Evolutionary conservation across 768 basidiomycete genomes (phyloP).

Genomic region (Nidula microcarpa): DNA sequence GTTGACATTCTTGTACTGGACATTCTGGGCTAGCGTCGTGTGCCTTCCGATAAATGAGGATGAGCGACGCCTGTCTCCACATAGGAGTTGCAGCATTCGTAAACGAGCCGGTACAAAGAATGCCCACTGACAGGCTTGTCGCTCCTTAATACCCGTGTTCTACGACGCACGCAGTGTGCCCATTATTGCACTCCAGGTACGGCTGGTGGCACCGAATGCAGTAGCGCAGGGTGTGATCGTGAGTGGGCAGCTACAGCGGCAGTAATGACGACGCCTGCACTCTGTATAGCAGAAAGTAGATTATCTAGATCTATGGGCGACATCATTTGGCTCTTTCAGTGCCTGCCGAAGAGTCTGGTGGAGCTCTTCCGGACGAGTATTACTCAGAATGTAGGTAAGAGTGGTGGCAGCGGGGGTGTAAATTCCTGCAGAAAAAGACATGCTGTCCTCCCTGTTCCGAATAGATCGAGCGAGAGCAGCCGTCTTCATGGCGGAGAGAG

Average conservation of each 20-base stretch:
- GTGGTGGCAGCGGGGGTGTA: constrained; percentile 8
- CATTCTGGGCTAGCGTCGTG: constrained; percentile 7
- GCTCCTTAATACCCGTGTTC: not conserved
- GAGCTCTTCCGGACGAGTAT: constrained; percentile 11
- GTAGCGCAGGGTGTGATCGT: constrained; percentile 9
- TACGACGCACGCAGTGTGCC: constrained; percentile 1
- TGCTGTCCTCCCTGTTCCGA: not conserved
- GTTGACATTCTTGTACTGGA: constrained; percentile 5
- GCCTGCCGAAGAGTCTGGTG: constrained; percentile 2
- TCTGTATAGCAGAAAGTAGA: constrained; percentile 9
- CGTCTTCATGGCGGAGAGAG: not conserved
- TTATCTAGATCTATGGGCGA: constrained; percentile 8
- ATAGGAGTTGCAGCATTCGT: not conserved
- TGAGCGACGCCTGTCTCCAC: not conserved
- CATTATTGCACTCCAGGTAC: constrained; percentile 18
- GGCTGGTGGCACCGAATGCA: constrained; percentile 15
- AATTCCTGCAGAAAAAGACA: constrained; percentile 5
- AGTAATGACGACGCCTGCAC: constrained; percentile 5
- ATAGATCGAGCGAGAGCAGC: not conserved
- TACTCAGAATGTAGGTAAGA: constrained; percentile 11
- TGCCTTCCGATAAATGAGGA: constrained; percentile 7
- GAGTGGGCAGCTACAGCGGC: constrained; percentile 3
- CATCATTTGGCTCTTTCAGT: not conserved
- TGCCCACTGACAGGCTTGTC: not conserved
- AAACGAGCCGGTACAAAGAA: not conserved